phyloP scores from a whole-genome alignment of 768 basidiomycete genomes.

The Amanita fuliginea region DNA sequence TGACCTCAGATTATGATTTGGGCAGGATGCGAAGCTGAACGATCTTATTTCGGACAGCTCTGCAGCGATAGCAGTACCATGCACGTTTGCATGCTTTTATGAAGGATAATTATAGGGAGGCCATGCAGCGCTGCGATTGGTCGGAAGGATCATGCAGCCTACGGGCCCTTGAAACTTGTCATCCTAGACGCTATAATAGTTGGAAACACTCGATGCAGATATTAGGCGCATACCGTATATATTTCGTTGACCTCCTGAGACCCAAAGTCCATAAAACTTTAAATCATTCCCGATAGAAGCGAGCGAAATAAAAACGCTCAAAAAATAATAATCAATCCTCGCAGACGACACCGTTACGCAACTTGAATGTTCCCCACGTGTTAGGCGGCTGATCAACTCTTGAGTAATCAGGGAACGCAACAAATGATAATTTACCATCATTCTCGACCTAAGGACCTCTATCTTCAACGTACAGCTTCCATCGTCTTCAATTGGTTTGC shows the following conservation, averaged over 20 bases:
- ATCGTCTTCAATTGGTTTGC: background rate
- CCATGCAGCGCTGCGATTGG: conserved; percentile 29
- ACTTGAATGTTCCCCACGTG: background rate
- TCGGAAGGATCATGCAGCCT: conserved; percentile 53
- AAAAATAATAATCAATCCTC: background rate
- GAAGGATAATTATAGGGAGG: conserved; percentile 45
- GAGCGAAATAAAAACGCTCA: background rate
- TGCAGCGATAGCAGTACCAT: conserved; percentile 57
- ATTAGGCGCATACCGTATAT: background rate
- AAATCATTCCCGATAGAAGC: background rate
- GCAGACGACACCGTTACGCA: background rate
- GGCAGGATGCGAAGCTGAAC: no score
- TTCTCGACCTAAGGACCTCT: background rate
- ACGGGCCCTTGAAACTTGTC: conserved; percentile 43
- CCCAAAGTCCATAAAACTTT: background rate
- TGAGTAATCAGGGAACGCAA: background rate
- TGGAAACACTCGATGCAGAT: conserved; percentile 24
- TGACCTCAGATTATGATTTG: no score
- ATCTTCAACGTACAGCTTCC: background rate
- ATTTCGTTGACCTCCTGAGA: no score
- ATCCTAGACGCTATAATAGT: conserved; percentile 20
- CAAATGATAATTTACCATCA: background rate
- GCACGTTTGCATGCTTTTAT: conserved; percentile 33
- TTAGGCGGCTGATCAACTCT: background rate
- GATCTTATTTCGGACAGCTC: conserved; percentile 48